Percentiles rank a stretch among this genome's conserved stretches.
Evolutionary conservation across 2,329 filamentous ascomycete genomes (phyloP).

Genomic region (Cladosporium sp.): DNA sequence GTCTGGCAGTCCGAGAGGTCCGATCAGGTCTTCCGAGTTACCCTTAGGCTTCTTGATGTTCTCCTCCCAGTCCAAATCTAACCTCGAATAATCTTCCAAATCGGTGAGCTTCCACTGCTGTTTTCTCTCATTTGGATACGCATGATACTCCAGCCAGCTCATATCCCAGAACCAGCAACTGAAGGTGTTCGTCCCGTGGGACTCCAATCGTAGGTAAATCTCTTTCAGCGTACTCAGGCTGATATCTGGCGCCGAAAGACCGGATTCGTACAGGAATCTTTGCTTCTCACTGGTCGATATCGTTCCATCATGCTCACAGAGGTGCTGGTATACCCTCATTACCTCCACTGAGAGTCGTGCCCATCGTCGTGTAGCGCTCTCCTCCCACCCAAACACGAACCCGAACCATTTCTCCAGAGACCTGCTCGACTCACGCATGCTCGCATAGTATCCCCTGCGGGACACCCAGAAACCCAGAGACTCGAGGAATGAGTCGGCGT

Average conservation of each 20-base stretch:
- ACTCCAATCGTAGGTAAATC: neutral
- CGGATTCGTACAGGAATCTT: neutral
- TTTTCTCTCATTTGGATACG: neutral
- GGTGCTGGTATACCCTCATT: neutral
- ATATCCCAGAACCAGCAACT: neutral
- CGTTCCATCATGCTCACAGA: neutral
- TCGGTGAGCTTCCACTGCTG: neutral
- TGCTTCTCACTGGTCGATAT: neutral
- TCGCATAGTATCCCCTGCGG: neutral
- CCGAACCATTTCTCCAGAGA: neutral
- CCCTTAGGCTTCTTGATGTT: neutral
- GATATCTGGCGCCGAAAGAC: neutral
- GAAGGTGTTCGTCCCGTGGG: neutral
- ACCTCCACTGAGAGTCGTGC: neutral
- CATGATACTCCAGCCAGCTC: neutral
- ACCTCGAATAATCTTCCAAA: neutral
- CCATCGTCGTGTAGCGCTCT: neutral
- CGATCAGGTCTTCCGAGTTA: neutral
- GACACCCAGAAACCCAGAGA: neutral
- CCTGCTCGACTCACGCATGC: neutral
- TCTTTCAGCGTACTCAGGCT: neutral
- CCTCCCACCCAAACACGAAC: neutral
- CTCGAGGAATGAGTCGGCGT: neutral
- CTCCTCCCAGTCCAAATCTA: neutral
- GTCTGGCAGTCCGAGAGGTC: neutral